These are phyloP conservation scores for Neocucurbitaria cava DNA, from an alignment of 2,329 filamentous ascomycete species.

Conservation along the genomic window DNA sequence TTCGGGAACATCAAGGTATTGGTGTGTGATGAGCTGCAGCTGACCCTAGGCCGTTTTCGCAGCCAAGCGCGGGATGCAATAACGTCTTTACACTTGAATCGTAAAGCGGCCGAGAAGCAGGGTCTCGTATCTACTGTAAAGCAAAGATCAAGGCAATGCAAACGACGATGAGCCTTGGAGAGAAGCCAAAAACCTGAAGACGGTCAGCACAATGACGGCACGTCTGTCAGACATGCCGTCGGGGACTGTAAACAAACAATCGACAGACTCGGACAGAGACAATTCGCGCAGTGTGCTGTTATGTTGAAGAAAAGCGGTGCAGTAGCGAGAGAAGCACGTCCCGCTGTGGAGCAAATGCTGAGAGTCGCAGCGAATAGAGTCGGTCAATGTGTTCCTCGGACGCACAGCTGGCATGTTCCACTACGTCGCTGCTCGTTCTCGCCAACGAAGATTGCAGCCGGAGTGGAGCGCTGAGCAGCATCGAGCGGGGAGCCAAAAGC, in stretches of 20 bases:
- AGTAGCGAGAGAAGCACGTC: constrained; percentile 23
- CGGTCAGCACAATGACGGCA: not conserved
- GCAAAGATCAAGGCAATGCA: not conserved
- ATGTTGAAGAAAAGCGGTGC: constrained; percentile 15
- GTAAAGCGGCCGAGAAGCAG: constrained; percentile 11
- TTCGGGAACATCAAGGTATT: constrained; percentile 32
- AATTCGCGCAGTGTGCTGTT: constrained; percentile 2
- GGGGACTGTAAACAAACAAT: not conserved
- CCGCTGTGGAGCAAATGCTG: constrained; percentile 27
- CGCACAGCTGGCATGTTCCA: constrained; percentile 21
- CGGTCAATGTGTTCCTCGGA: constrained; percentile 10
- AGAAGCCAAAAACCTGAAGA: not conserved
- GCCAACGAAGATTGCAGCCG: constrained; percentile 21
- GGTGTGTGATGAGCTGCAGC: constrained; percentile 42
- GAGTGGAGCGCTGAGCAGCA: constrained; percentile 13
- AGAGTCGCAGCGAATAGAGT: constrained; percentile 30
- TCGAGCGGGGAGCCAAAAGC: constrained; percentile 15
- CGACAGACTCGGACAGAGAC: not conserved
- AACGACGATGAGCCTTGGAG: not conserved
- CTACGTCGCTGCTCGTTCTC: constrained; percentile 21
- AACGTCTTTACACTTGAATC: constrained; percentile 14
- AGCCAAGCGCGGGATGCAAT: constrained; percentile 31
- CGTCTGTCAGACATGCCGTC: not conserved
- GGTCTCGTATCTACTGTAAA: constrained; percentile 5
- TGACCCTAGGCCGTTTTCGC: constrained; percentile 22